Base-by-base conservation (phyloP, 179 eudicot species). In the Beta corolliflora region DNA sequence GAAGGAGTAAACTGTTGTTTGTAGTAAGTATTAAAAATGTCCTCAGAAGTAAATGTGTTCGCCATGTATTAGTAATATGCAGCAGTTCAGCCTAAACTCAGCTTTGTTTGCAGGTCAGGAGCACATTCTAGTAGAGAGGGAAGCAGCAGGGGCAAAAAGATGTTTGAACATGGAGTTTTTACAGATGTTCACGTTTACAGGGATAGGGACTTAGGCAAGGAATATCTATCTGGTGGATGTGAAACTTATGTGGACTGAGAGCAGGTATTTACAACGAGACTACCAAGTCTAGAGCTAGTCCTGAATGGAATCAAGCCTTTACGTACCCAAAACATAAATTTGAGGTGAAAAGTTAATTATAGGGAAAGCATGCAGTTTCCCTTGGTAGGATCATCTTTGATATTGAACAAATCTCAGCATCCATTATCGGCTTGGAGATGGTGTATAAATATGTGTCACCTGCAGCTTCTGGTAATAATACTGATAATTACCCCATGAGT, bases 341-440 rank as follows among this genome's bases (percentile, higher is more conserved):
- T 81, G 93, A 92, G 44, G 88, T 92, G 72, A 61, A 92, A 90
- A 83, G 95, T 88, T 79, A 90, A 92, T 83, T 91, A 90, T 81
- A 65, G 85, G 85, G 87, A 36, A 85, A 92, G 77, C 64, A 4
- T 0, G 93, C 91, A 81, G 98, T 92, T 76, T 90, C 82, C 76
- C 63, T 91, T 7, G 98, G 98, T 58, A 84, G 78, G 71, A 91
- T 92, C 66, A 52, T 83, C 9, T 90, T 93, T 75, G 97, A 93
- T 79, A 81, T 93, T 80, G 88, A 91, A 75, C 96, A 93, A 79
- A 87, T 93, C 59, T 95, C 98, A 0, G 90, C 97, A n/a, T 95
- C 98, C 5, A 97, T 91, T 66, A 95, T 93, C 72, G 98, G 98
- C 91, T 95, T 53, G 93, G 92, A 46, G 98, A 96, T 58, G 98